A percentile compares a stretch with the other conserved stretches of the same genome.
Conservation (phyloP, 2,329 filamentous ascomycete genomes). For the Coleophoma cylindrospora region DNA sequence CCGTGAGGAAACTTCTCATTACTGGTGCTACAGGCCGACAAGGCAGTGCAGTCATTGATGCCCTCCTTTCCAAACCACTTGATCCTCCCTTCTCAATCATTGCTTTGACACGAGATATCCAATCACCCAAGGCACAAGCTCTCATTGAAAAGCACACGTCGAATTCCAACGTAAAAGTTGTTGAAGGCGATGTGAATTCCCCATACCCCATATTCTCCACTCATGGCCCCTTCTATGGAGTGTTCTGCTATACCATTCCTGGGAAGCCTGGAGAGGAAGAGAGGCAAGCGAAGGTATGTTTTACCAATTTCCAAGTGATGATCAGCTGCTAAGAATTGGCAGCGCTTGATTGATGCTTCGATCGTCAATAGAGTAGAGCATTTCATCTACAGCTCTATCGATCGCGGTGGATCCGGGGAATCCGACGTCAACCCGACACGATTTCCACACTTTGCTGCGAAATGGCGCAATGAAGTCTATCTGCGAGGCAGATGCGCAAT, state of each 20-base stretch:
- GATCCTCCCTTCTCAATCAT: slow-evolving; percentile 1
- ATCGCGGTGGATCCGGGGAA: slow-evolving; percentile 48
- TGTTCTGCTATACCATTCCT: slow-evolving; percentile 40
- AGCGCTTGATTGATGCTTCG: slow-evolving; percentile 48
- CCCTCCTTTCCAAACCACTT: slow-evolving; percentile 26
- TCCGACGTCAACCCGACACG: slow-evolving; percentile 40
- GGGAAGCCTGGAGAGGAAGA: slow-evolving; percentile 37
- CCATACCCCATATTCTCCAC: slow-evolving; percentile 39
- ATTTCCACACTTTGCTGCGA: slow-evolving; percentile 49
- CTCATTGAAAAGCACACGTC: slow-evolving; percentile 35
- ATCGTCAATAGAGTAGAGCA: slow-evolving; percentile 48
- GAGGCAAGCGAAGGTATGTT: slow-evolving; percentile 42
- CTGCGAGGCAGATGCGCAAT: slow-evolving; percentile 37
- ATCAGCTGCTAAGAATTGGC: too few relatives aligned
- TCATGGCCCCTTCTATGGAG: slow-evolving; percentile 42
- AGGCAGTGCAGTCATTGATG: slow-evolving; percentile 36
- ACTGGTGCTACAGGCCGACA: slow-evolving; percentile 43
- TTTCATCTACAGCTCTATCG: slow-evolving; percentile 60
- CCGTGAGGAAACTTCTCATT: slow-evolving; percentile 22
- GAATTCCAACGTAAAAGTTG: slow-evolving; percentile 40
- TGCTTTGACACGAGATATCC: slow-evolving; percentile 46
- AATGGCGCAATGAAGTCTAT: slow-evolving; percentile 49
- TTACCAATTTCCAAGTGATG: slow-evolving; percentile 25
- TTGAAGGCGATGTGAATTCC: slow-evolving; percentile 48
- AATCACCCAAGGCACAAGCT: slow-evolving; percentile 37